Base-by-base conservation (phyloP, 371 early-diverging fungal species). In the Syncephalastrum sp. region DNA sequence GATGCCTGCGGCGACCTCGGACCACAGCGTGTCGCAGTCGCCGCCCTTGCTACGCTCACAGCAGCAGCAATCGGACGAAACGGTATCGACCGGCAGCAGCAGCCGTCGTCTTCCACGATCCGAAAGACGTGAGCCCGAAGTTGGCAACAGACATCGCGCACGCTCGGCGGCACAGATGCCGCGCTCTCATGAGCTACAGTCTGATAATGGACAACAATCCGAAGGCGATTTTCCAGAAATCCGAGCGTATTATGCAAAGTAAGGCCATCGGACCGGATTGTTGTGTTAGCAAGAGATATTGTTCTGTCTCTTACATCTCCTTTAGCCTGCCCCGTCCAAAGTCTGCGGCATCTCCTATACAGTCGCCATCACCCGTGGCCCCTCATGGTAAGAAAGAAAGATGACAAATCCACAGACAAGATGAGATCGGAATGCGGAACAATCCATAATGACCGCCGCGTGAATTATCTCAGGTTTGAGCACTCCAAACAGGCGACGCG, bases 191-290 rank as follows among this genome's bases (percentile, higher is more conserved):
- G 38, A 33, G 38, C 12, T 33, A 33, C 38, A 8, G 10, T 0
- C 38, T 12, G 38, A 33, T 33, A 33, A 33, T 10, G 10, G 38
- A 59, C 45, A 49, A 29, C 52, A 53, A n/a, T 42, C 29, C 44
- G 27, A 44, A 59, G 51, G 53, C 25, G 71, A 69, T 47, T 73
- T 70, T 33, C 64, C 70, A 53, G 77, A 76, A 41, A 69, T 76
- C 16, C 68, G 69, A 48, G 77, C 73, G 1, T 76, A 73, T 60
- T 76, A 70, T 64, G 57, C 73, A 55, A 68, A 57, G 77, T 76
- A 73, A 53, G 51, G 43, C 17, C 7, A 21, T 3, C 38, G 38
- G 44, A 43, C 5, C 55, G 29, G 29, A 38, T n/a, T 16, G 53
- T 47, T 6, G 14, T 21, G 1, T 42, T 17, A 53, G 43, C 47